Evolutionary conservation across 768 basidiomycete genomes (phyloP), one percentile per base, ranked within the genome.

Genomic region (Pseudohyphozyma bogoriensis): DNA sequence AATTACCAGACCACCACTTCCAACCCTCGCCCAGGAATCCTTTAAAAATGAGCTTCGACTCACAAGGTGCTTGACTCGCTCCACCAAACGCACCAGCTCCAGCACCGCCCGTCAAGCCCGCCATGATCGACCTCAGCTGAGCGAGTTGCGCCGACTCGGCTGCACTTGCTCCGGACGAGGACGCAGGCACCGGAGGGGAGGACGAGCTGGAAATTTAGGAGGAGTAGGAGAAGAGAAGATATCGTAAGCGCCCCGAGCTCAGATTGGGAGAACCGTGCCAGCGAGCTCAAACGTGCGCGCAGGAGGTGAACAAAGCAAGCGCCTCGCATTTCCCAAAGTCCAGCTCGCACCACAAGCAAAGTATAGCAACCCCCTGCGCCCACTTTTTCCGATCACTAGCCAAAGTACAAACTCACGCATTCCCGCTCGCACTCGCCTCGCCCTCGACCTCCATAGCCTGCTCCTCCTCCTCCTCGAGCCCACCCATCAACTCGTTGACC

Each of bases 401-500:
- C n/a, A n/a, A 18, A 37, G 37, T 10, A 37, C 44, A 22, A n/a
- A 49, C 47, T 49, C 47, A 49, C 47, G 26, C 12, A 22, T 22
- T 11, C 12, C 39, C 22, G 22, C 22, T 40, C 39, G 22, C 39
- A 40, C 22, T 40, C 39, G 39, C 39, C 39, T 22, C 39, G 22
- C 39, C 50, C 50, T 61, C 56, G 35, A 60, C 58, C 31, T 60
- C 51, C 63, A 58, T 59, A 15, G 32, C 44, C 28, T 12, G 22
- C 45, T 40, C 64, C 32, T 40, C 52, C 33, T 32, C 46, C 31
- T 0, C 44, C 2, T 55, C 58, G n/a, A 51, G 55, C 11, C 50
- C 62, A 2, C 67, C 66, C 28, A 71, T 69, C 16, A 71, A 50
- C 40, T 60, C 59, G 53, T 71, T 71, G 26, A 71, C 60, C 44